Evolutionary conservation across 192 early-diverging fungal genomes (phyloP), one percentile per base, ranked within the genome.

Genomic region (Backusella macrospora): DNA sequence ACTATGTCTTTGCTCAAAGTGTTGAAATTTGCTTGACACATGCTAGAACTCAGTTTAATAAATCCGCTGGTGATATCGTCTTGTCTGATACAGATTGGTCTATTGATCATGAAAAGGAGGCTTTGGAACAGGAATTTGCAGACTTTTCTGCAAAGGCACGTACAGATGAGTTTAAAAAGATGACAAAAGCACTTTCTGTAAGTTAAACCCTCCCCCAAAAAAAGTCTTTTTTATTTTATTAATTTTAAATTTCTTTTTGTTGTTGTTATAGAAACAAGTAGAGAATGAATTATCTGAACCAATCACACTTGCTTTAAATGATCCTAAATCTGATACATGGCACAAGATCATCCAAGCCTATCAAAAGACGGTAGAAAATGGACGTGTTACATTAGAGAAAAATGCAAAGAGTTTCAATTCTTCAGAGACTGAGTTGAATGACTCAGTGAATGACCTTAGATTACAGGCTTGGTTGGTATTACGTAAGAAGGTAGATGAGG

Each of bases 381-480:
- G 86, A n/a, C 83, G 86, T 68, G 34, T 75, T 38, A 74, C 84
- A 37, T 71, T 90, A 69, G 73, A 81, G 4, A 84, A 86, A 73
- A 82, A 79, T 52, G 87, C 86, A 12, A 83, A 83, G 16, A 88
- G 87, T 78, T 89, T 89, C 73, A 85, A 87, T 70, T 75, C 86
- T 42, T 76, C 78, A 18, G 77, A 81, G 18, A 76, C 84, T 14
- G 90, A 92, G 43, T 79, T 91, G 18, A 74, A 81, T 2, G 72
- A 78, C 42, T 73, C 85, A 45, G 73, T 94, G 4, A 62, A 74
- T 46, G 85, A 85, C 39, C 65, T 90, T 65, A 89, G 91, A 71
- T 79, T 84, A 38, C 83, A 88, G 66, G 88, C 93, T 13, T 97
- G 95, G 97, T 82, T 90, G 38, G 80, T 88, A 1, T 77, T 97